These are phyloP conservation scores for Aspergillus cejpii DNA, from an alignment of 2,329 filamentous ascomycete species.

Conservation along the genomic window DNA sequence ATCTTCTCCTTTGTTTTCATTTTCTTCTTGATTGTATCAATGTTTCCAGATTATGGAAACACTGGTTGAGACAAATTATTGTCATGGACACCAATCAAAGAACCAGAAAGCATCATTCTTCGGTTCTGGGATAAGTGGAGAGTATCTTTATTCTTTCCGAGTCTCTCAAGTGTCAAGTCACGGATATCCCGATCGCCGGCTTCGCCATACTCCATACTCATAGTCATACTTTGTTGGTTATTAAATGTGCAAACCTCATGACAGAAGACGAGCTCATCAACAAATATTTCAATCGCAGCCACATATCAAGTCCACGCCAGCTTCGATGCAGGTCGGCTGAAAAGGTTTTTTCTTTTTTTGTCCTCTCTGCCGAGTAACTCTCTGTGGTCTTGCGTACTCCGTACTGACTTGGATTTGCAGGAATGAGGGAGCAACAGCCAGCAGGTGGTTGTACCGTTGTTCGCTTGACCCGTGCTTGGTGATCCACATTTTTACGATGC, in stretches of 20 bases:
- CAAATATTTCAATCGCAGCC: background rate
- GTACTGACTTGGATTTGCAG: background rate
- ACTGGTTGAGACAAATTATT: slow-evolving; percentile 3
- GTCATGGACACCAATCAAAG: slow-evolving; percentile 4
- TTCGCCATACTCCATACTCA: no score
- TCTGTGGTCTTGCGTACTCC: no score
- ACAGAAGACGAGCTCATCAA: background rate
- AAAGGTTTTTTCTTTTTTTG: background rate
- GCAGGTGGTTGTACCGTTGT: background rate
- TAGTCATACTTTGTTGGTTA: no score
- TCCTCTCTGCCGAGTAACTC: no score
- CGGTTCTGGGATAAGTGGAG: slow-evolving; percentile 8
- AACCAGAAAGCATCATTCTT: slow-evolving; percentile 14
- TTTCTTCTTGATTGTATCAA: background rate
- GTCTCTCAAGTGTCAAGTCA: slow-evolving; percentile 1
- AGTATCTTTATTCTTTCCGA: slow-evolving; percentile 11
- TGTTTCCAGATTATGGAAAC: background rate
- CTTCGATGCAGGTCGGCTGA: slow-evolving; percentile 12
- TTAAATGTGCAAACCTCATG: background rate
- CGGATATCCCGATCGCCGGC: slow-evolving; percentile 13
- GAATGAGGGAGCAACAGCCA: slow-evolving; percentile 6
- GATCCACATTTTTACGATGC: slow-evolving; percentile 5
- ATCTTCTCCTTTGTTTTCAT: background rate
- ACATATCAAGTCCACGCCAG: slow-evolving; percentile 6
- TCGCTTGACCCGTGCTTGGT: slow-evolving; percentile 7